Conservation (phyloP, 2,329 filamentous ascomycete genomes). For the Cercospora beticola region DNA sequence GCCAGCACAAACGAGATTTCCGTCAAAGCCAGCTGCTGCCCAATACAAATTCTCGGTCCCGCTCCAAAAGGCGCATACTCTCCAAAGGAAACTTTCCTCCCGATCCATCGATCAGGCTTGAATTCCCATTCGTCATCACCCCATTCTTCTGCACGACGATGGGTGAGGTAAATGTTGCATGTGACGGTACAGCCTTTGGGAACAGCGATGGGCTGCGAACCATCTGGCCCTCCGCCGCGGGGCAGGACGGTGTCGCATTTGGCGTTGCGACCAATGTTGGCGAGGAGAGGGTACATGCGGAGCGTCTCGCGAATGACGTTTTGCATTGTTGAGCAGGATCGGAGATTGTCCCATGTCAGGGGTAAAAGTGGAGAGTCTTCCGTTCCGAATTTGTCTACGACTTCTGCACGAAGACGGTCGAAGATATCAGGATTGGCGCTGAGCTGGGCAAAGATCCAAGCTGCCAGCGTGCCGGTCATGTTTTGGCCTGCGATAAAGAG, state of each 20-base stretch:
- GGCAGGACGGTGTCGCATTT: slow-evolving; percentile 48
- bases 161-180: slow-evolving; percentile 50
- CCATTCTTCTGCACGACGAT: slow-evolving; percentile 49
- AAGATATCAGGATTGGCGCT: slow-evolving; percentile 31
- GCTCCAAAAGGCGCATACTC: slow-evolving; percentile 28
- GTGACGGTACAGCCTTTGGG: slow-evolving; percentile 42
- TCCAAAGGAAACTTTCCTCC: slow-evolving; percentile 21
- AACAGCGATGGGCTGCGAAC: slow-evolving; percentile 45
- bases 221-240: slow-evolving; percentile 45
- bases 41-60: slow-evolving; percentile 28
- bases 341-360: slow-evolving; percentile 27
- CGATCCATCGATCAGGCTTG: slow-evolving; percentile 38
- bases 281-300: slow-evolving; percentile 48
- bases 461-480: slow-evolving; percentile 55
- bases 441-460: slow-evolving; percentile 38
- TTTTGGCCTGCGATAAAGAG: slow-evolving; percentile 56
- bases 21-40: slow-evolving; percentile 22
- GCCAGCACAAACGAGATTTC: slow-evolving; percentile 25
- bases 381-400: slow-evolving; percentile 26
- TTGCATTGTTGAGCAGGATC: slow-evolving; percentile 44
- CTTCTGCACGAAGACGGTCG: slow-evolving; percentile 28
- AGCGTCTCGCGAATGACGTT: slow-evolving; percentile 42
- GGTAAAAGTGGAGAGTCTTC: slow-evolving; percentile 36
- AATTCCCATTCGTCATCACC: slow-evolving; percentile 49
- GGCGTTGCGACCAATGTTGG: slow-evolving; percentile 47